These are phyloP conservation scores for Trichoderma breve DNA, from an alignment of 2,329 filamentous ascomycete genomes.

Conservation along the genomic window DNA sequence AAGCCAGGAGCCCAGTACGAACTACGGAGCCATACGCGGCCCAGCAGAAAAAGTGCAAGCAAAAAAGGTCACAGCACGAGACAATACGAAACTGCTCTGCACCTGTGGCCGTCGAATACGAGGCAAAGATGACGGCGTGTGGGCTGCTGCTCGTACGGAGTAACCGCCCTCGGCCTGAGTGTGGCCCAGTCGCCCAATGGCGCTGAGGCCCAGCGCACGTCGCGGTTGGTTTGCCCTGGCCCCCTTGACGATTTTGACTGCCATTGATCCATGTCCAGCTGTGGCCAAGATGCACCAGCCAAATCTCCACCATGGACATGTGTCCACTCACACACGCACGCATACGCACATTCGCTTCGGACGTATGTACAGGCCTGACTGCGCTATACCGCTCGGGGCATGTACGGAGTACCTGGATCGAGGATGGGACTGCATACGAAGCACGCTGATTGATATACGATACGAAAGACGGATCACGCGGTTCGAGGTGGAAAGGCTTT, in stretches of 20 bases:
- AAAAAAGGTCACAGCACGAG: neutral
- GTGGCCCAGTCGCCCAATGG: slow-evolving; percentile 17
- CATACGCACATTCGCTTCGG: slow-evolving; percentile 4
- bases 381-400: slow-evolving; percentile 13
- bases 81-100: slow-evolving; percentile 15
- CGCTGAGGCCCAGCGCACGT: slow-evolving; percentile 8
- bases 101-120: slow-evolving; percentile 15
- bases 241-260: slow-evolving; percentile 3
- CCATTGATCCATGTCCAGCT: neutral
- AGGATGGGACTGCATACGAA: neutral
- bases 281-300: neutral
- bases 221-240: neutral
- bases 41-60: neutral
- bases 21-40: neutral
- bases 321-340: slow-evolving; percentile 18
- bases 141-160: slow-evolving; percentile 16
- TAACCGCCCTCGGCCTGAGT: slow-evolving; percentile 3
- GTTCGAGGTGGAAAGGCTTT: neutral
- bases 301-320: slow-evolving; percentile 1
- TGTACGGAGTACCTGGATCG: neutral
- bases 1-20: neutral
- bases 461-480: slow-evolving; percentile 16
- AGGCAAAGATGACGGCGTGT: slow-evolving; percentile 14
- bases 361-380: neutral
- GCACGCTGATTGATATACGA: neutral